Base-by-base conservation (phyloP, 208 protist species). In the Leptomonas pyrrhocoris region DNA sequence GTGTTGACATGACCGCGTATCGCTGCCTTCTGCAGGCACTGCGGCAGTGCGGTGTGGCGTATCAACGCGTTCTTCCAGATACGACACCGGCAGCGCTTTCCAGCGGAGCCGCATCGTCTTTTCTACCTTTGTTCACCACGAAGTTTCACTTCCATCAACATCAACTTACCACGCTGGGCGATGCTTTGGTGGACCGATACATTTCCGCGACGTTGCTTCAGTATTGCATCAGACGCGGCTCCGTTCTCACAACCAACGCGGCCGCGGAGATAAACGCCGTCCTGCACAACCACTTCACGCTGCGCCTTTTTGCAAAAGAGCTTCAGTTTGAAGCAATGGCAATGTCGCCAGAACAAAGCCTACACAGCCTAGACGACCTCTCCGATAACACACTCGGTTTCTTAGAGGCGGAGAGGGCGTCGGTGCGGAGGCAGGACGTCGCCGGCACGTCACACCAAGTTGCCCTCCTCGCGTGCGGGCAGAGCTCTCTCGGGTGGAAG, bases 401-500 rank as follows among this genome's bases (percentile, higher is more conserved):
- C 61, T 66, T 94, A 2, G 68, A 84, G 36, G 66, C 89, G 36
- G 75, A 80, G 34, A 60, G 73, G 25, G 49, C 66, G 40, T 66
- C 59, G 16, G 61, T 87, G 38, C 65, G 69, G 19, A 68, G 65
- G 5, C 68, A 67, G 5, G 88, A 96, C 60, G 54, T 89, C 11
- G 69, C 65, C 12, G 91, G 91, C n/a, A 94, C 88, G 0, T 92
- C 88, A 2, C 92, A 94, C 68, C 68, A 91, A 6, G 56, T 82
- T 0, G 69, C 75, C 18, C 79, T 88, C n/a, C 79, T 94, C 23
- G 62, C 82, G 8, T 83, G 53, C 28, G 86, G 84, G 6, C 91
- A 96, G 66, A 94, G 84, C 59, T 62, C 86, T 2, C 72, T 96
- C 15, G 91, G 88, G 6, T 96, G 91, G 88, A 85, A 89, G 38